Base-by-base conservation (phyloP, 225 moss, liverwort and hornwort species). In the Marchantia paleacea region DNA sequence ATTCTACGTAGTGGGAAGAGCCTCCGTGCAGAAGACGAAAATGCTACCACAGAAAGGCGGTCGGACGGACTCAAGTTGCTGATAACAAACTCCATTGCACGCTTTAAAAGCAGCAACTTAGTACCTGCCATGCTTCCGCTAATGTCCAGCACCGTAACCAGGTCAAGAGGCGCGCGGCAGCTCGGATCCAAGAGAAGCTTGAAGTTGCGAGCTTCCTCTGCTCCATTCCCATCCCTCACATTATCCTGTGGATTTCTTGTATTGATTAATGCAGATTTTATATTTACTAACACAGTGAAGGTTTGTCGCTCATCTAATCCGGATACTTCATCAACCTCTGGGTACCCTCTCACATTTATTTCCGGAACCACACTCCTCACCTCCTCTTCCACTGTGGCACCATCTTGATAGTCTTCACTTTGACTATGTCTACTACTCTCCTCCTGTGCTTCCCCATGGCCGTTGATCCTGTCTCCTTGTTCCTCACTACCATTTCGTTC, bases 41-140 rank as follows among this genome's bases (percentile, higher is more conserved):
- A 88, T 12, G 82, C 82, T 3, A 88, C 88, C 12, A 88, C 84
- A 10, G 88, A 88, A 51, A 88, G 88, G 8, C 88, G 83, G 76
- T 88, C 88, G 16, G 79, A 79, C 11, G 81, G 73, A 58, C 83
- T 88, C 66, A 88, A 79, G 65, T 86, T 84, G 29, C 84, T 81
- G 61, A 88, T 88, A 15, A 88, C 86, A 66, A 88, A 88, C 11
- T 81, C 86, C 88, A 88, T 88, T 2, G 88, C 88, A 60, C 84
- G 75, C 86, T 88, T 88, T 52, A 88, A 18, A 63, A 88, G 84
- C 13, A 73, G 19, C 50, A 88, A 79, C 76, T 88, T 88, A 30
- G 81, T 88, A 1, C 88, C 88, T 55, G 86, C 81, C 88, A 88
- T 88, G 83, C 88, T 88, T 24, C 86, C 86, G 52, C 88, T 88